Base-by-base conservation (phyloP, 2,329 filamentous ascomycete genomes). In the Penicillium sp. region DNA sequence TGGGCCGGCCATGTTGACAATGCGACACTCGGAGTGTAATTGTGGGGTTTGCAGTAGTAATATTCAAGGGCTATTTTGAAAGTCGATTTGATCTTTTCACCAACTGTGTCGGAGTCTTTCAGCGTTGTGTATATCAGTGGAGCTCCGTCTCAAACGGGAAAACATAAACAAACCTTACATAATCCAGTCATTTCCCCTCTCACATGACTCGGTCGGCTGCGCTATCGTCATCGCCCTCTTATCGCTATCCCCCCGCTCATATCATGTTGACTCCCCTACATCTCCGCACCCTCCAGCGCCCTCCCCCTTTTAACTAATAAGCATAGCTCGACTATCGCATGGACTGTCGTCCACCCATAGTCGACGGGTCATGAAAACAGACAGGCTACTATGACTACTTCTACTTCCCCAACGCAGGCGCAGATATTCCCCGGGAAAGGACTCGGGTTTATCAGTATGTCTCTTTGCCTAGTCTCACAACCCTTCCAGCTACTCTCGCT, bases 381-480 rank as follows among this genome's bases (percentile, higher is more conserved):
- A 41, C 31, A 51, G 31, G 25, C 52, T 64, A 69, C 53, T 54
- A 78, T 78, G 75, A 71, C 71, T 55, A 66, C 70, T 41, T 72
- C 61, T 67, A 62, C 69, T 42, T 73, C 61, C 66, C 60, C 69
- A 57, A 56, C 68, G 42, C 68, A 75, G 68, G 85, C 85, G 55
- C 85, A 88, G 70, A 84, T 91, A 35, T 79, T 86, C 70, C 88
- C 88, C 19, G 86, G 86, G 31, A 82, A 84, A 68, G 86, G 83
- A 23, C 76, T 89, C 61, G 86, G 88, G n/a, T 86, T 86, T 63
- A 78, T 88, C 61, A 78, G 79, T 77, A 77, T 63, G 75, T 71
- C 41, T 57, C 47, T 42, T 47, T 55, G 31, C 47, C 12, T 47
- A 9, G 33, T 55, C 56, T 60, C 56, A 62, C 56, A 64, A 19